These are phyloP conservation scores for Arachnopeziza araneosa DNA, from an alignment of 2,329 filamentous ascomycete genomes.

Conservation along the genomic window DNA sequence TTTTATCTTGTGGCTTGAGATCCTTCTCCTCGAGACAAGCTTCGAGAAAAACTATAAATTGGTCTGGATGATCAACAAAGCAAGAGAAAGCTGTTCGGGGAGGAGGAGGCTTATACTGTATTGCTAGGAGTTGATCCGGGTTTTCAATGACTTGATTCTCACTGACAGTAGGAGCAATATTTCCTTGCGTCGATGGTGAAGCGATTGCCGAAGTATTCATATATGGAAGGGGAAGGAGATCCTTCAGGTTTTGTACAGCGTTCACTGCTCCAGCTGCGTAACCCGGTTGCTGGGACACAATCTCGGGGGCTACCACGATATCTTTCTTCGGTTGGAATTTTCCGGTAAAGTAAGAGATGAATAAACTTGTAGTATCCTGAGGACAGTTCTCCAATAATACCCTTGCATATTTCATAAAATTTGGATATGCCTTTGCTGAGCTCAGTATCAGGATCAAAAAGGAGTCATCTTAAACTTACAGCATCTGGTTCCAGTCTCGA, in stretches of 20 bases:
- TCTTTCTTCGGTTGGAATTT: conserved; percentile 71
- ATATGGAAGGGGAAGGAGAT: conserved; percentile 77
- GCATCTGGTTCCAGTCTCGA: conserved; percentile 76
- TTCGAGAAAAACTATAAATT: conserved; percentile 91
- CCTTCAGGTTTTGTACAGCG: conserved; percentile 80
- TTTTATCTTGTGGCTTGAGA: conserved; percentile 67
- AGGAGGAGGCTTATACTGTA: conserved; percentile 71
- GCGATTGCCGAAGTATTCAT: conserved; percentile 61
- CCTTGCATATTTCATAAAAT: conserved; percentile 90
- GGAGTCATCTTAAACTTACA: conserved; percentile 42
- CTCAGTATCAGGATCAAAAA: conserved; percentile 4
- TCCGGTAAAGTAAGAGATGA: conserved; percentile 92
- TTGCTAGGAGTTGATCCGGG: conserved; percentile 33
- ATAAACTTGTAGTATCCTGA: conserved; percentile 74
- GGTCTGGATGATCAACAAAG: conserved; percentile 87
- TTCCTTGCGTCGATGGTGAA: conserved; percentile 46
- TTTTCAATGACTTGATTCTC: conserved; percentile 49
- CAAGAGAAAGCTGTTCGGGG: conserved; percentile 90
- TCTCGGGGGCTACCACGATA: conserved; percentile 24
- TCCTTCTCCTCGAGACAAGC: conserved; percentile 70
- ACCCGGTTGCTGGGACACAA: conserved; percentile 20
- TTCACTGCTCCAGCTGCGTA: conserved; percentile 52
- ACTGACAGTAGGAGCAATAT: conserved; percentile 45
- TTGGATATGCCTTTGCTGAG: conserved; percentile 64
- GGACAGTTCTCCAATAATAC: conserved; percentile 86